Percentiles rank a stretch among this genome's conserved stretches.
phyloP scores from a whole-genome alignment of 2,329 filamentous ascomycete genomes.

The Arthrobotrys megalospora region DNA sequence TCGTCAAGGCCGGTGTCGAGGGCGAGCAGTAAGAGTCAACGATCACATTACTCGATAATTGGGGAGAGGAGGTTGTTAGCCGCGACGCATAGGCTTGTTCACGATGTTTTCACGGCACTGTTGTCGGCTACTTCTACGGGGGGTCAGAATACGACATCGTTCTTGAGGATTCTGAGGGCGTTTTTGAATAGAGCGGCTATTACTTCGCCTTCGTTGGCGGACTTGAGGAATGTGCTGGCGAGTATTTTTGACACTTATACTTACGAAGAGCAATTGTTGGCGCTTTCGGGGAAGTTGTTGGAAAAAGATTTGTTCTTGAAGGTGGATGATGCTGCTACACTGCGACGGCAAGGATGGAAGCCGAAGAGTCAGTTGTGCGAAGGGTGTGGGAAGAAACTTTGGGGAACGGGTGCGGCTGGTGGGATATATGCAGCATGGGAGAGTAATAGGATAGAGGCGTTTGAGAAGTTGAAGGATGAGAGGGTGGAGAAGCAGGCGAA shows the following conservation, averaged over 20 bases:
- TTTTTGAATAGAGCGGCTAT: slow-evolving; percentile 87
- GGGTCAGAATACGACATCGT: slow-evolving; percentile 71
- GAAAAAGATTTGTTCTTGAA: slow-evolving; percentile 90
- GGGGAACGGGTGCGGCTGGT: slow-evolving; percentile 87
- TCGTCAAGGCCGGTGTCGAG: slow-evolving; percentile 68
- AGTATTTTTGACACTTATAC: slow-evolving; percentile 96
- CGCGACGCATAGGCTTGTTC: slow-evolving; percentile 83
- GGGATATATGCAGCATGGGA: slow-evolving; percentile 88
- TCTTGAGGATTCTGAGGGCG: slow-evolving; percentile 87
- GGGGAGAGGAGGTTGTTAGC: slow-evolving; percentile 73
- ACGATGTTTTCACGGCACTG: slow-evolving; percentile 90
- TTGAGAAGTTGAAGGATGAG: slow-evolving; percentile 28
- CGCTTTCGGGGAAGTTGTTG: slow-evolving; percentile 86
- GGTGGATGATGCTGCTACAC: slow-evolving; percentile 80
- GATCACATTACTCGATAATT: slow-evolving; percentile 53
- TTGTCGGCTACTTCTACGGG: slow-evolving; percentile 79
- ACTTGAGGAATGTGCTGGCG: slow-evolving; percentile 85
- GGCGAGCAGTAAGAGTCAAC: slow-evolving; percentile 55
- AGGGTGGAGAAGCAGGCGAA: slow-evolving; percentile 65
- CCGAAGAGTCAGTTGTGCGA: slow-evolving; percentile 90
- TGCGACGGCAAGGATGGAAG: slow-evolving; percentile 89
- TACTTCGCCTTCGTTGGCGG: slow-evolving; percentile 86
- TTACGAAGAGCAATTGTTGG: slow-evolving; percentile 91
- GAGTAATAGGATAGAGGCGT: slow-evolving; percentile 69
- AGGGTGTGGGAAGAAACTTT: slow-evolving; percentile 83